Evolutionary conservation across 2,329 filamentous ascomycete species (phyloP).

Genomic region (Podosphaera xanthii): DNA sequence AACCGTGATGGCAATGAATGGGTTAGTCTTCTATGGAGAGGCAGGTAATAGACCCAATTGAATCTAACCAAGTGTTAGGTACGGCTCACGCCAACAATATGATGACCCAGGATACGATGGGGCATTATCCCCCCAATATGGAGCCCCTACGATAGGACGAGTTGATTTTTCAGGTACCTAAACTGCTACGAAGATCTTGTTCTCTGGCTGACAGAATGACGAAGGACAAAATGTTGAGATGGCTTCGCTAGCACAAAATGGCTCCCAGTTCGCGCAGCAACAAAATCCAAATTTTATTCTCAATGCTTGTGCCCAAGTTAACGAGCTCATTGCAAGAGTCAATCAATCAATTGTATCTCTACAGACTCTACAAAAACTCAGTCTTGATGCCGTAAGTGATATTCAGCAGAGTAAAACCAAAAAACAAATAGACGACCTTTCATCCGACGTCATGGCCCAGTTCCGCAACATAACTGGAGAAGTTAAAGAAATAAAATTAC

Average conservation of each 20-base stretch:
- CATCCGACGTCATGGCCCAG: conserved; percentile 57
- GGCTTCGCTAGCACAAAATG: conserved; percentile 28
- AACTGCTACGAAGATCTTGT: neutral
- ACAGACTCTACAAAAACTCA: conserved; percentile 29
- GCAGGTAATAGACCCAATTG: neutral
- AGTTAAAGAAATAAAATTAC: conserved; percentile 63
- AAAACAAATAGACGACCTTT: conserved; percentile 48
- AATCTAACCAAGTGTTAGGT: conserved; percentile 20
- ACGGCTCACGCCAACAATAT: conserved; percentile 35
- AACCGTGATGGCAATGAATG: conserved; percentile 15
- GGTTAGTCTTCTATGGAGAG: conserved; percentile 9
- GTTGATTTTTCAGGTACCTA: conserved; percentile 19
- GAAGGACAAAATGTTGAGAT: conserved; percentile 36
- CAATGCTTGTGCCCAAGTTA: conserved; percentile 65
- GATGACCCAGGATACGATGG: conserved; percentile 14
- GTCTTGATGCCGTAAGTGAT: conserved; percentile 40
- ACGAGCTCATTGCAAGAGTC: conserved; percentile 52
- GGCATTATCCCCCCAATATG: conserved; percentile 5
- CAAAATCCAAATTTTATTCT: conserved; percentile 54
- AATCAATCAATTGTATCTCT: conserved; percentile 51
- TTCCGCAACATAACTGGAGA: conserved; percentile 63
- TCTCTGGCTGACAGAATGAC: neutral
- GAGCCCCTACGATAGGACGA: conserved; percentile 13
- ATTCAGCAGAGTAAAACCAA: conserved; percentile 28
- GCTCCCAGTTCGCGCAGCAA: conserved; percentile 22